Conservation (phyloP, 805 yeast species). For the Kazachstania taianensis region DNA sequence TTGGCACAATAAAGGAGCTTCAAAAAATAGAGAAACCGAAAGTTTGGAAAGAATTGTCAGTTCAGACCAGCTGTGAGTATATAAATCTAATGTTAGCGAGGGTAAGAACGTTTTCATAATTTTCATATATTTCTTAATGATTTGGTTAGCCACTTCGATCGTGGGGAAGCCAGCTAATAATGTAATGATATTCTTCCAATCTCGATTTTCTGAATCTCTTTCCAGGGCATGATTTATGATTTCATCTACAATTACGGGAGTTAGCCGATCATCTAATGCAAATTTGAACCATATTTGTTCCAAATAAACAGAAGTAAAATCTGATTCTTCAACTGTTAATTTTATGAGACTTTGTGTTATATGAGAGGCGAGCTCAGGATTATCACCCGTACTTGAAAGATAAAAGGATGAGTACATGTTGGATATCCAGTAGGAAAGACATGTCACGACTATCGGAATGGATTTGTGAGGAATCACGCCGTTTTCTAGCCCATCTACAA, state of each 20-base stretch:
- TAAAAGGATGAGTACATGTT: constrained; percentile 50
- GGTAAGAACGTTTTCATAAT: constrained; percentile 42
- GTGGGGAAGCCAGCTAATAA: constrained; percentile 56
- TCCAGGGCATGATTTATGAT: constrained; percentile 62
- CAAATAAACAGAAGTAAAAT: constrained; percentile 41
- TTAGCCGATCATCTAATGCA: constrained; percentile 49
- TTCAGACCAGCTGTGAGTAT: constrained; percentile 52
- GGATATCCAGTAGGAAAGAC: constrained; percentile 58
- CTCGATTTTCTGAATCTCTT: constrained; percentile 56
- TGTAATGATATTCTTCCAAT: constrained; percentile 51
- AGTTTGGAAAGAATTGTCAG: constrained; percentile 54
- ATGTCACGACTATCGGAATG: constrained; percentile 12
- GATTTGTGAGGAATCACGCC: constrained; percentile 9
- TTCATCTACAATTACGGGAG: constrained; percentile 54
- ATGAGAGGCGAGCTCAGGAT: constrained; percentile 47
- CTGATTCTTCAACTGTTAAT: constrained; percentile 39
- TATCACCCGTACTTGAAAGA: constrained; percentile 40
- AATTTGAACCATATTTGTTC: constrained; percentile 59
- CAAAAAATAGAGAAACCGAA: constrained; percentile 55
- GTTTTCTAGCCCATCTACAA: constrained; percentile 17
- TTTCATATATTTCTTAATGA: constrained; percentile 44
- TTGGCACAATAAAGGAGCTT: constrained; percentile 48
- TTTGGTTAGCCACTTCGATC: constrained; percentile 53
- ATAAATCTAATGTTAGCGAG: constrained; percentile 29
- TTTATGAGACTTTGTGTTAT: constrained; percentile 52